Conservation (phyloP, 1,284 basidiomycete species). For the Boletus smithii region DNA sequence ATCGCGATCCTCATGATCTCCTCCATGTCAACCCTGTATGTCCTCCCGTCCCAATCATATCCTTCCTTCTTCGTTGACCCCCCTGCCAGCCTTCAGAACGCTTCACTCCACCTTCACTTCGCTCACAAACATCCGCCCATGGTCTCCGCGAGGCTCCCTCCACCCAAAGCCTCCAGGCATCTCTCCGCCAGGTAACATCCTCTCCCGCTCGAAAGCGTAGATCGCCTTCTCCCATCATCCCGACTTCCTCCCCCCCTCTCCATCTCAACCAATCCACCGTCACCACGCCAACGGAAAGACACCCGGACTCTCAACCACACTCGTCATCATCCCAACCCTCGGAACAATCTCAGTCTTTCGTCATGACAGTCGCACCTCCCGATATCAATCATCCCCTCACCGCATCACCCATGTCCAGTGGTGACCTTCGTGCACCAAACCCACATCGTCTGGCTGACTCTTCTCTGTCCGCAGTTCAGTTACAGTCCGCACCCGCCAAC, state of each 20-base stretch:
- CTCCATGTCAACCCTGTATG: constrained; percentile 42
- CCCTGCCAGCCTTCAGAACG: constrained; percentile 12
- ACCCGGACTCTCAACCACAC: background rate
- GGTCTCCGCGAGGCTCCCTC: constrained; percentile 30
- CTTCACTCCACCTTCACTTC: constrained; percentile 17
- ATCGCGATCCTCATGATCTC: constrained; percentile 39
- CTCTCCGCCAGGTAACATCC: constrained; percentile 9
- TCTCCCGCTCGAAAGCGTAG: constrained; percentile 7
- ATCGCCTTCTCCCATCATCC: constrained; percentile 18
- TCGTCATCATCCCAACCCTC: constrained; percentile 14
- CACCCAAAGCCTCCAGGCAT: constrained; percentile 19
- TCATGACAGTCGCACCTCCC: constrained; percentile 43
- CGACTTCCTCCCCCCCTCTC: background rate
- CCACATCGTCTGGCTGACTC: background rate
- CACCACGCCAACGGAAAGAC: constrained; percentile 15
- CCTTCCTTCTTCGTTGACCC: background rate
- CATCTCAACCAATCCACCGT: constrained; percentile 1
- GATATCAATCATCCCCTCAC: constrained; percentile 10
- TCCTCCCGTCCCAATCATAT: constrained; percentile 4
- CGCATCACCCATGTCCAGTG: constrained; percentile 5
- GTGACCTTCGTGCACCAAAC: background rate
- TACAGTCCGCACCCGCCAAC: constrained; percentile 24
- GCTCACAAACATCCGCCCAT: constrained; percentile 19
- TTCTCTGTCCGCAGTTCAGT: background rate
- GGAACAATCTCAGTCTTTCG: constrained; percentile 33